phyloP scores from a whole-genome alignment of 2,329 filamentous ascomycete species.

The Nigrospora sphaerica region DNA sequence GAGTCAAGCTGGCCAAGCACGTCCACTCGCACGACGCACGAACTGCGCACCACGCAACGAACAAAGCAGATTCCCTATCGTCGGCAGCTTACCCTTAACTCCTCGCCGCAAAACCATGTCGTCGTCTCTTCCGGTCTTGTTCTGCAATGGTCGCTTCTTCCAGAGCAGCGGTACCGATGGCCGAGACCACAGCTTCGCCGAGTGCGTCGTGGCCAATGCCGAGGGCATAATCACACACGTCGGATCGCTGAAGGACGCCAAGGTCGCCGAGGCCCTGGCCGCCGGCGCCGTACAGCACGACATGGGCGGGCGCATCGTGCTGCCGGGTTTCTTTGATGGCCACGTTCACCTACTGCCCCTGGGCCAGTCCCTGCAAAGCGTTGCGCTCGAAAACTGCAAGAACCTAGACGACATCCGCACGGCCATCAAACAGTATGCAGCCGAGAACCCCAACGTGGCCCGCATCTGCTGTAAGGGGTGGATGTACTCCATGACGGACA shows the following conservation, averaged over 20 bases:
- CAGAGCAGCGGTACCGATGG: constrained; percentile 32
- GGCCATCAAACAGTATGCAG: constrained; percentile 36
- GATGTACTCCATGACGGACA: constrained; percentile 49
- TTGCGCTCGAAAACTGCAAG: constrained; percentile 37
- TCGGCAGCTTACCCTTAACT: too few relatives aligned
- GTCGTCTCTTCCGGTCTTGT: constrained; percentile 30
- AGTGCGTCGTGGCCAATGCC: constrained; percentile 27
- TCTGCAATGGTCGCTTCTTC: constrained; percentile 51
- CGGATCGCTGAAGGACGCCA: constrained; percentile 22
- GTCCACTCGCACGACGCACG: too few relatives aligned
- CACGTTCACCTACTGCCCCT: constrained; percentile 51
- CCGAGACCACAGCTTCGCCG: constrained; percentile 23
- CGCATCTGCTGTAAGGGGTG: constrained; percentile 46
- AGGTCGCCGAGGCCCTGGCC: constrained; percentile 18
- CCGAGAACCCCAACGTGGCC: constrained; percentile 32
- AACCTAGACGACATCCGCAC: constrained; percentile 39
- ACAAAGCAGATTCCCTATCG: too few relatives aligned
- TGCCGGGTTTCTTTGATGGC: constrained; percentile 51
- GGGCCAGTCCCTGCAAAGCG: constrained; percentile 45
- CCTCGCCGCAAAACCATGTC: not conserved
- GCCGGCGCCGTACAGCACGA: constrained; percentile 20
- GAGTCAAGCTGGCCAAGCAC: too few relatives aligned
- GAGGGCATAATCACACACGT: constrained; percentile 26
- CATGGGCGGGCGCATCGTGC: constrained; percentile 31
- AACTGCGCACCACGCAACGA: too few relatives aligned